Conservation (phyloP, 768 basidiomycete genomes). For the Leccinum olivaceopallidum region DNA sequence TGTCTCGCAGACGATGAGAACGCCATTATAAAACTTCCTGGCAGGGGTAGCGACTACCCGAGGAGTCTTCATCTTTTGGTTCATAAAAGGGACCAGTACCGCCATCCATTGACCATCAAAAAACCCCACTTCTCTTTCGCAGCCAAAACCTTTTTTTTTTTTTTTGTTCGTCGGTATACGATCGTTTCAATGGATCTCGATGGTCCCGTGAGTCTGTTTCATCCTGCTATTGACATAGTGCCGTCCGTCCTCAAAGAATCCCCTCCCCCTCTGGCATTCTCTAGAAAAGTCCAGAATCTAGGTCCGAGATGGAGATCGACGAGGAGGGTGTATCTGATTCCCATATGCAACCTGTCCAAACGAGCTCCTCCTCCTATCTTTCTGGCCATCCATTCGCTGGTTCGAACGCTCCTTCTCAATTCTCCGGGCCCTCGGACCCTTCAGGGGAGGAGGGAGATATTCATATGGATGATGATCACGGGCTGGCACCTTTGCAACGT, state of each 20-base stretch:
- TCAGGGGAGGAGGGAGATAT: neutral
- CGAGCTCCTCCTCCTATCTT: neutral
- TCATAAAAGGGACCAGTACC: constrained; percentile 19
- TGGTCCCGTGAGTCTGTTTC: constrained; percentile 15
- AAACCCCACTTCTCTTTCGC: neutral
- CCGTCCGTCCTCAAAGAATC: constrained; percentile 1
- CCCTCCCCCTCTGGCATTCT: neutral
- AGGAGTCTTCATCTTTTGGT: constrained; percentile 2
- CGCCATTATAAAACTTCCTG: neutral
- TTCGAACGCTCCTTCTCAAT: neutral
- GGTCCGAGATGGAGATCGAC: constrained; percentile 13
- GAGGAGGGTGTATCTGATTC: constrained; percentile 1
- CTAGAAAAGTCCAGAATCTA: constrained; percentile 11
- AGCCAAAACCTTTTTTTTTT: neutral
- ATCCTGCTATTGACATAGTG: neutral
- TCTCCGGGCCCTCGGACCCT: neutral
- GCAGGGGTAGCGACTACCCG: constrained; percentile 5
- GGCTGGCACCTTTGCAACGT: neutral
- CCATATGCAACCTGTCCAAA: neutral
- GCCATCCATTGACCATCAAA: neutral
- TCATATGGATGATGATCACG: neutral
- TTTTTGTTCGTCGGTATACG: neutral
- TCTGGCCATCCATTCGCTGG: neutral
- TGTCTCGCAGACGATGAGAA: constrained; percentile 18
- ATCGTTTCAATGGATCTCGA: constrained; percentile 16